phyloP scores from a whole-genome alignment of 169 alveolate genomes.

The Plasmodium knowlesi region DNA sequence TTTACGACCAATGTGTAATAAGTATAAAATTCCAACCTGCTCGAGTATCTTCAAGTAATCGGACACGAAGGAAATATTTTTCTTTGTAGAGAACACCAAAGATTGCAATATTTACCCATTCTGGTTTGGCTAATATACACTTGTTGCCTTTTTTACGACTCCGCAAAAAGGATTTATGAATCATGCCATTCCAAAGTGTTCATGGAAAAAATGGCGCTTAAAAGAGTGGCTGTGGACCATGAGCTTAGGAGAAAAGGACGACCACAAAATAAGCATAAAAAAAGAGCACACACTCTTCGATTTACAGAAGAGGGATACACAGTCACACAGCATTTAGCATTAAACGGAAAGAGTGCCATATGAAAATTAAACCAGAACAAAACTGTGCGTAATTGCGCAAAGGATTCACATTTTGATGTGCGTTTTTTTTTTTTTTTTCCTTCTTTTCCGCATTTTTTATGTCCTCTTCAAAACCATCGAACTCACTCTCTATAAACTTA shows the following conservation, averaged over 20 bases:
- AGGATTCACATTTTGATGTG: background rate
- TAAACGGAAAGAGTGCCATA: background rate
- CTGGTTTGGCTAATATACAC: background rate
- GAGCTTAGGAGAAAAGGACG: too few relatives aligned
- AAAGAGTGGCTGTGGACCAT: background rate
- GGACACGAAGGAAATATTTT: background rate
- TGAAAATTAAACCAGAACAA: background rate
- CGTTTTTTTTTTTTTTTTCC: background rate
- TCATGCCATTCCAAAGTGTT: constrained; percentile 12
- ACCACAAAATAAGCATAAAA: background rate
- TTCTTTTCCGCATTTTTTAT: background rate
- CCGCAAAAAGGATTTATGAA: background rate
- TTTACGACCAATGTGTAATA: background rate
- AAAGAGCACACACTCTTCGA: background rate
- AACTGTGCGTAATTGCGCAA: background rate
- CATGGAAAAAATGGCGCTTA: background rate
- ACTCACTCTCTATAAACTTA: background rate
- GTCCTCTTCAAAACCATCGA: background rate
- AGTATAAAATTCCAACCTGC: background rate
- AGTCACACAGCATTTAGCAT: background rate
- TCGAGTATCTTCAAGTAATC: background rate
- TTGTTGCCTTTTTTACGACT: background rate
- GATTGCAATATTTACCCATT: background rate
- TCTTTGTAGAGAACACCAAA: background rate
- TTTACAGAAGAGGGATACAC: background rate